Conservation (phyloP, 768 basidiomycete genomes). For the Serendipita indica region DNA sequence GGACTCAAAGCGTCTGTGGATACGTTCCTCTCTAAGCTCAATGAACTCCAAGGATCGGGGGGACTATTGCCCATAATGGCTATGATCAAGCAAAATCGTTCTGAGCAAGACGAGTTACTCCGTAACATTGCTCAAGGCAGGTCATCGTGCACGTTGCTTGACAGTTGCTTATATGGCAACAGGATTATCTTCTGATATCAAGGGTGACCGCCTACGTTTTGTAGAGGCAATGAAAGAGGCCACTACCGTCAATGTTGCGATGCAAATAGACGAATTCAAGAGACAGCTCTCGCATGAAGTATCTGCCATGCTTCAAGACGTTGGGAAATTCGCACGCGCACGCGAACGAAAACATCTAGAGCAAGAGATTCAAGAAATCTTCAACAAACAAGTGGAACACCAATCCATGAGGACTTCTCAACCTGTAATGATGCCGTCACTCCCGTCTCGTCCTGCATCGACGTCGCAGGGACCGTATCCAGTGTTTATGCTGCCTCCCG, state of each 20-base stretch:
- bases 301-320: constrained; percentile 55
- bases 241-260: constrained; percentile 72
- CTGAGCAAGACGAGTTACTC: constrained; percentile 58
- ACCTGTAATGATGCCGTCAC: not conserved
- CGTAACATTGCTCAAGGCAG: constrained; percentile 49
- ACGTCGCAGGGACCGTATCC: constrained; percentile 1
- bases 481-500: not conserved
- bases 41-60: not conserved
- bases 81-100: constrained; percentile 51
- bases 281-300: constrained; percentile 65
- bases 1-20: not conserved
- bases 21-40: not conserved
- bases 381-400: constrained; percentile 17
- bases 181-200: constrained; percentile 75
- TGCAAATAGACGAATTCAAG: constrained; percentile 80
- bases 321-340: constrained; percentile 38
- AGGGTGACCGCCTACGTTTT: constrained; percentile 70
- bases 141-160: constrained; percentile 12
- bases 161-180: not conserved
- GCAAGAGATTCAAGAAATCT: constrained; percentile 57
- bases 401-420: not conserved
- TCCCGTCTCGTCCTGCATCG: not conserved
- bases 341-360: constrained; percentile 50
- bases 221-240: constrained; percentile 95
- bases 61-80: constrained; percentile 1